These are phyloP conservation scores for Symmetrospora coprosmae DNA, from an alignment of 768 basidiomycete species.

Conservation along the genomic window DNA sequence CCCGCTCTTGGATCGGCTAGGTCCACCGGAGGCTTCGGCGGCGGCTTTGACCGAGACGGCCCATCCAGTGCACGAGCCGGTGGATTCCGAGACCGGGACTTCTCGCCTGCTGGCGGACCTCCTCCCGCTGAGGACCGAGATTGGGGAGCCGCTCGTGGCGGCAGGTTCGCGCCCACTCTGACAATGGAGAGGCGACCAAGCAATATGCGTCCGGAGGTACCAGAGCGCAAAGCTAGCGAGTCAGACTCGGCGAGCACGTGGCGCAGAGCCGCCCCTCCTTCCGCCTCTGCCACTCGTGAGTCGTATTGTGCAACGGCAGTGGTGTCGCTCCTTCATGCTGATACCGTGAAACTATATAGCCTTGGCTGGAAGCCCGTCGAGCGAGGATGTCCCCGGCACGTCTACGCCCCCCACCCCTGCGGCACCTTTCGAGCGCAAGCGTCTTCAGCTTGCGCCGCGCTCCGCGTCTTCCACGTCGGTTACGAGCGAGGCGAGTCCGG, in stretches of 20 bases:
- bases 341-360: too few relatives aligned
- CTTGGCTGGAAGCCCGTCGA: slow-evolving; percentile 41
- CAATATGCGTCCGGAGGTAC: slow-evolving; percentile 18
- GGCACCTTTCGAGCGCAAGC: slow-evolving; percentile 62
- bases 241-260: not conserved
- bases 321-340: too few relatives aligned
- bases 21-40: not conserved
- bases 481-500: slow-evolving; percentile 66
- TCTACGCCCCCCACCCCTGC: slow-evolving; percentile 50
- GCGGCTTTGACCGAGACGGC: slow-evolving; percentile 9
- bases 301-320: too few relatives aligned
- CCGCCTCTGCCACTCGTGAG: too few relatives aligned
- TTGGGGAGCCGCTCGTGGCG: slow-evolving; percentile 15
- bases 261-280: slow-evolving; percentile 24
- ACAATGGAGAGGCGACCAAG: too few relatives aligned
- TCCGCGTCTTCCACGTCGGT: slow-evolving; percentile 51
- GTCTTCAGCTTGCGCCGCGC: slow-evolving; percentile 70
- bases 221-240: not conserved
- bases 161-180: slow-evolving; percentile 9
- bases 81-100: slow-evolving; percentile 24
- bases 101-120: slow-evolving; percentile 20
- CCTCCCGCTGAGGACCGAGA: slow-evolving; percentile 34
- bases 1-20: slow-evolving; percentile 15
- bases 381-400: slow-evolving; percentile 41
- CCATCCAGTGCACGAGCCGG: not conserved